Evolutionary conservation across 164 flowering plant species (phyloP).

Genomic region (Vitis riparia): DNA sequence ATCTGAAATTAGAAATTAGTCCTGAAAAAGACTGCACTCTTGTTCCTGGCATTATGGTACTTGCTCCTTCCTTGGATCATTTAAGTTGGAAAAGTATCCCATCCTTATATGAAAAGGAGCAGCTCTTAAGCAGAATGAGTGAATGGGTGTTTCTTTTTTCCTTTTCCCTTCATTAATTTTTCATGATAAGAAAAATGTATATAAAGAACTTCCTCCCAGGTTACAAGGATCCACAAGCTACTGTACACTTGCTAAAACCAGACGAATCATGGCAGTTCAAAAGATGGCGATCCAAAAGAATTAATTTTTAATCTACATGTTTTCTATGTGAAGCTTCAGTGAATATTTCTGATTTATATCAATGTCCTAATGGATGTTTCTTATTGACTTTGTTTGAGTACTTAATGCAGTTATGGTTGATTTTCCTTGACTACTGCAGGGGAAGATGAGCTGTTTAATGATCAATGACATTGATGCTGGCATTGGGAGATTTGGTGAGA

Average conservation of each 20-base stretch:
- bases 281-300: not conserved
- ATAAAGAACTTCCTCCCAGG: too few relatives aligned
- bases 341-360: not conserved
- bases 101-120: too few relatives aligned
- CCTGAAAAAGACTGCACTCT: too few relatives aligned
- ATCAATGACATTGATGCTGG: constrained; percentile 98
- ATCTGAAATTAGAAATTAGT: too few relatives aligned
- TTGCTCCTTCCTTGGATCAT: too few relatives aligned
- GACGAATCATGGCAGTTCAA: not conserved
- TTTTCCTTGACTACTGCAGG: constrained; percentile 44
- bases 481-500: constrained; percentile 91
- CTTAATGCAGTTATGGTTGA: constrained; percentile 5
- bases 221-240: too few relatives aligned
- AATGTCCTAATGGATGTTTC: not conserved
- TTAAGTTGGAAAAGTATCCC: too few relatives aligned
- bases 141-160: too few relatives aligned
- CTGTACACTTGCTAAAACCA: not conserved
- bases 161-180: too few relatives aligned
- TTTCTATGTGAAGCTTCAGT: not conserved
- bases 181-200: too few relatives aligned
- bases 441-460: constrained; percentile 94
- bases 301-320: not conserved
- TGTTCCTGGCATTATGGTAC: too few relatives aligned
- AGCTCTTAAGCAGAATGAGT: too few relatives aligned
- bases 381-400: not conserved